phyloP scores from a whole-genome alignment of 495 filamentous ascomycete genomes.

The Staphylotrichum tortipilum region DNA sequence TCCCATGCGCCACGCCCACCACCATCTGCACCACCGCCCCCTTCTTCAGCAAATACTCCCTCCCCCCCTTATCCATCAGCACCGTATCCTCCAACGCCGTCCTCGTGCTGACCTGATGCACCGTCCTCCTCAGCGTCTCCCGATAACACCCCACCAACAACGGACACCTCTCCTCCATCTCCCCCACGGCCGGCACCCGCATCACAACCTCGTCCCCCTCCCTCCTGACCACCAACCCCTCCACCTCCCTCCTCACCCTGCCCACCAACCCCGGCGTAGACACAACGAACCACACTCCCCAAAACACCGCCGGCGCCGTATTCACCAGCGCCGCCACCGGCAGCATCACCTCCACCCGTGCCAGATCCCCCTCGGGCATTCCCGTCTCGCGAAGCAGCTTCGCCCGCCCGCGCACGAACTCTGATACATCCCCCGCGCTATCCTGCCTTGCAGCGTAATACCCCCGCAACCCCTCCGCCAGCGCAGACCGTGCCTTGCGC shows the following conservation, averaged over 20 bases:
- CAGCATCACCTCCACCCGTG: conserved; percentile 6
- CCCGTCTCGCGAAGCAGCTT: neutral
- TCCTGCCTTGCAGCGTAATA: conserved; percentile 4
- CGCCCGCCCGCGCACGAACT: conserved; percentile 7
- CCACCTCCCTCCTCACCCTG: conserved; percentile 5
- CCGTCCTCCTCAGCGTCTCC: conserved; percentile 7
- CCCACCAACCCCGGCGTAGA: neutral
- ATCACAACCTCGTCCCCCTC: neutral
- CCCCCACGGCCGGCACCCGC: neutral
- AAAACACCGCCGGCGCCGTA: conserved; percentile 11
- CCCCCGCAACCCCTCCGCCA: neutral
- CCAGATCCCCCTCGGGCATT: neutral
- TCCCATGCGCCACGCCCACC: neutral
- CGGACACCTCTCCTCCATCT: conserved; percentile 7
- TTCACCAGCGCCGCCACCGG: conserved; percentile 13
- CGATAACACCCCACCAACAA: conserved; percentile 10
- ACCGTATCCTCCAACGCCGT: conserved; percentile 10
- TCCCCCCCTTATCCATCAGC: neutral
- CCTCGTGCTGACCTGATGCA: conserved; percentile 10
- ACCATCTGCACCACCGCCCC: conserved; percentile 6
- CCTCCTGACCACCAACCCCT: neutral
- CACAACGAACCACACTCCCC: conserved; percentile 4
- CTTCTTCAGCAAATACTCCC: conserved; percentile 9
- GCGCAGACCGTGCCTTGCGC: neutral
- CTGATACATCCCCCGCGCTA: neutral